Evolutionary conservation across 1,284 basidiomycete genomes (phyloP).

Genomic region (Heterobasidion annosum): DNA sequence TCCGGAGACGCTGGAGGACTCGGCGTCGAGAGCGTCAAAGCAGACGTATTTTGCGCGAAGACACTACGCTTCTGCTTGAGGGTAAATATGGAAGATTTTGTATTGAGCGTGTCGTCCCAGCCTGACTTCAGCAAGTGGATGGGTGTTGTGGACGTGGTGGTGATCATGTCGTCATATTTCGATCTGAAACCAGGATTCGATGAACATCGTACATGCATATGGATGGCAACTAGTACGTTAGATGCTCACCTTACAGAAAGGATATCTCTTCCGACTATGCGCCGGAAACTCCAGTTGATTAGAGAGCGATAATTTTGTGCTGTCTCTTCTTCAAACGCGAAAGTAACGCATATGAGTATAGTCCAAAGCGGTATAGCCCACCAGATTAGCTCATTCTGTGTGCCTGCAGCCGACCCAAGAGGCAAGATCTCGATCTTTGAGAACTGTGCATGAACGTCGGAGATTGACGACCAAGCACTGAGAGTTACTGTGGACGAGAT

Average conservation of each 20-base stretch:
- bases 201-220: slow-evolving; percentile 5
- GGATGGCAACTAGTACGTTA: slow-evolving; percentile 5
- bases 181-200: neutral
- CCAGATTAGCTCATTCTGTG: slow-evolving; percentile 23
- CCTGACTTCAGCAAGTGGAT: slow-evolving; percentile 31
- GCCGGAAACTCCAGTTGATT: slow-evolving; percentile 13
- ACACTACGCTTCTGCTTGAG: slow-evolving; percentile 10
- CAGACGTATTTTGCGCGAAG: slow-evolving; percentile 11
- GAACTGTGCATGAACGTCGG: slow-evolving; percentile 26
- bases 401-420: slow-evolving; percentile 5
- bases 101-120: slow-evolving; percentile 43
- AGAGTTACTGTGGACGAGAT: slow-evolving; percentile 22
- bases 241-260: slow-evolving; percentile 17
- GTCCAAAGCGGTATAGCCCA: slow-evolving; percentile 32
- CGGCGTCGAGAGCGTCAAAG: slow-evolving; percentile 15
- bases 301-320: slow-evolving; percentile 15
- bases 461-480: slow-evolving; percentile 18
- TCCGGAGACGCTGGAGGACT: slow-evolving; percentile 15
- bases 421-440: slow-evolving; percentile 18
- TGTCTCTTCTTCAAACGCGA: slow-evolving; percentile 22
- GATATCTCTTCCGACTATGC: slow-evolving; percentile 7
- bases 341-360: slow-evolving; percentile 28
- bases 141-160: slow-evolving; percentile 15
- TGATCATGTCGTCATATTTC: slow-evolving; percentile 3
- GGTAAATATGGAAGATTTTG: slow-evolving; percentile 17